Base-by-base conservation (phyloP, 2,329 filamentous ascomycete genomes). In the Diplodia corticola region DNA sequence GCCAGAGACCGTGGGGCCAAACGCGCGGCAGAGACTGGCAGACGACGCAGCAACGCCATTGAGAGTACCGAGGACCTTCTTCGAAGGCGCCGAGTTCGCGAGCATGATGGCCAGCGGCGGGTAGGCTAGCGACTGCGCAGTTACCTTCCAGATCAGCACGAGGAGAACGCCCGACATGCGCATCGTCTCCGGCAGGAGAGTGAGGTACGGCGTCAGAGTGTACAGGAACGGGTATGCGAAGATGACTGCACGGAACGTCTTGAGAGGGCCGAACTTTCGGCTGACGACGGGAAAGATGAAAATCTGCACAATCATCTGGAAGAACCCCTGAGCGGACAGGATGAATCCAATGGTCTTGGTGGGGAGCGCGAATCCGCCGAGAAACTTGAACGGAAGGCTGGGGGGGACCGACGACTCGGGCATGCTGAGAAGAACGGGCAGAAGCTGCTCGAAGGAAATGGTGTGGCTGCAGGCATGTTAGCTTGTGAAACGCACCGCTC, bases 1-100 rank as follows among this genome's bases (percentile, higher is more conserved):
- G 1, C 95, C 95, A 3, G 93, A 96, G 3, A 97, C 81, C 0
- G 92, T 93, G 2, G 95, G 95, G 0, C 94, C 94, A 68, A 97
- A 89, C 0, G 93, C 93, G 64, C 95, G 87, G 76, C 90, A 93
- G 53, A 97, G 81, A 75, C 93, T 97, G 4, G 95, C 95, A 2
- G 92, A 93, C 1, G 93, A 97, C 33, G 93, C 93, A 0, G 93
- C 93, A 13, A 93, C 89, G 20, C 95, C 95, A 73, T 98, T 98
- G 77, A 99, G 90, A 0, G 91, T 93, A 2, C 95, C 95, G 1
- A 98, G 87, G 1, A 96, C 91, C 59, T 91, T 86, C 65, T 90
- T 90, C 7, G 90, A 93, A 0, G 93, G 92, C 0, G 93, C 91
- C 17, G 92, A 90, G 77, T 98, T 96, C 67, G 92, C 91, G 33